These are phyloP conservation scores for Nemania sp. DNA, from an alignment of 2,329 filamentous ascomycete genomes.

Conservation along the genomic window DNA sequence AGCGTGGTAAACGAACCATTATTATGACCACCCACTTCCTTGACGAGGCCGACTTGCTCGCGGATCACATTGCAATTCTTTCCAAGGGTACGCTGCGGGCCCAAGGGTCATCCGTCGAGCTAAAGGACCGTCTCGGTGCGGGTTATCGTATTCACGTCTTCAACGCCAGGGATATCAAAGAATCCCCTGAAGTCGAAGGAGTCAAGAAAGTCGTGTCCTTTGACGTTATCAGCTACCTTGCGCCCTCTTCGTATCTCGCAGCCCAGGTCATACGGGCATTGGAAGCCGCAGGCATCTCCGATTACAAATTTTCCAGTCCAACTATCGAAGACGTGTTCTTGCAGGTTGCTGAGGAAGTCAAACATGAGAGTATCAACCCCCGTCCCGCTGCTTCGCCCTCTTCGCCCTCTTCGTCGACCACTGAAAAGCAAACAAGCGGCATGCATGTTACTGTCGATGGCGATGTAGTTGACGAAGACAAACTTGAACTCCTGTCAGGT, in stretches of 20 bases:
- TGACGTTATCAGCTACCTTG: slow-evolving; percentile 74
- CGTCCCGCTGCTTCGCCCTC: slow-evolving; percentile 8
- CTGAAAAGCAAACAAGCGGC: slow-evolving; percentile 34
- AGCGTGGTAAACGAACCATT: slow-evolving; percentile 80
- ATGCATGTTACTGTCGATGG: slow-evolving; percentile 28
- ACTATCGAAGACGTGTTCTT: slow-evolving; percentile 94
- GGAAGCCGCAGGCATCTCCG: slow-evolving; percentile 67
- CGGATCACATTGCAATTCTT: slow-evolving; percentile 86
- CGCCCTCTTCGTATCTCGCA: slow-evolving; percentile 70
- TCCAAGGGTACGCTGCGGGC: slow-evolving; percentile 84
- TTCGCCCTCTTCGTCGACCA: not conserved
- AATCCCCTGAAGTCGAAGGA: slow-evolving; percentile 57
- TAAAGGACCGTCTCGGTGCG: slow-evolving; percentile 81
- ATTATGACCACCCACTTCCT: slow-evolving; percentile 92
- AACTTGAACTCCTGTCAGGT: slow-evolving; percentile 68
- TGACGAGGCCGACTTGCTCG: slow-evolving; percentile 87
- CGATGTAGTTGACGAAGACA: slow-evolving; percentile 41
- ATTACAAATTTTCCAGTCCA: slow-evolving; percentile 86
- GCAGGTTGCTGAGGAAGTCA: slow-evolving; percentile 79
- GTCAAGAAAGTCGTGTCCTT: slow-evolving; percentile 64
- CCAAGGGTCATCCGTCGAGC: slow-evolving; percentile 80
- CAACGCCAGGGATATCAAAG: slow-evolving; percentile 56
- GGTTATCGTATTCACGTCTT: slow-evolving; percentile 83
- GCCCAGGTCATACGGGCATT: slow-evolving; percentile 72
- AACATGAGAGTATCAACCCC: slow-evolving; percentile 49